These are phyloP conservation scores for Austroboletus niveus DNA, from an alignment of 1,284 basidiomycete species.

Conservation along the genomic window DNA sequence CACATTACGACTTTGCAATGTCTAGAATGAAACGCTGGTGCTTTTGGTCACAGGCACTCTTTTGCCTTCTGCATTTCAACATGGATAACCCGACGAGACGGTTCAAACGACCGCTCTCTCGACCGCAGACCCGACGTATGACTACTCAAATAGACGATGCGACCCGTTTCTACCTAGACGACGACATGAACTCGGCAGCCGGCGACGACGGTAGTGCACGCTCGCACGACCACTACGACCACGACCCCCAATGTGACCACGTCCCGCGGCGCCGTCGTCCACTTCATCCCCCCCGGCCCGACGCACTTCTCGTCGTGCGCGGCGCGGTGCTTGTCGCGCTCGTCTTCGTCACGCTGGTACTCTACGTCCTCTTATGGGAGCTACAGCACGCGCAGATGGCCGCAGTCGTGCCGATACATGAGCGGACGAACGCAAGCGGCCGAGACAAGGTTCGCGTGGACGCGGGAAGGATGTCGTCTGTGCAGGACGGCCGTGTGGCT, in stretches of 20 bases:
- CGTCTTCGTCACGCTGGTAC: constrained; percentile 24
- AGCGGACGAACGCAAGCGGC: neutral
- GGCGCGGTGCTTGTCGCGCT: constrained; percentile 15
- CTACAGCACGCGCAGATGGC: constrained; percentile 16
- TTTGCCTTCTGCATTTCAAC: too few relatives aligned
- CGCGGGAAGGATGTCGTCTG: too few relatives aligned
- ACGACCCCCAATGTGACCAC: neutral
- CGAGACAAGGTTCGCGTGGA: too few relatives aligned
- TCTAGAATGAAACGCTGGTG: too few relatives aligned
- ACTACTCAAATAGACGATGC: too few relatives aligned
- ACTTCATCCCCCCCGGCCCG: neutral
- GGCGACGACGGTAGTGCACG: too few relatives aligned
- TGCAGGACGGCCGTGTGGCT: neutral
- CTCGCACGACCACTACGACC: neutral
- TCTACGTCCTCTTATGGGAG: constrained; percentile 26
- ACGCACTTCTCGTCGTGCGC: constrained; percentile 4
- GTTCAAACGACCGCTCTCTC: neutral
- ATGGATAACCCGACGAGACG: neutral
- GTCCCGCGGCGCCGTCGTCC: neutral
- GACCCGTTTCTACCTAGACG: too few relatives aligned
- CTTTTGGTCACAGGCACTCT: too few relatives aligned
- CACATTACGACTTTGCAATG: too few relatives aligned
- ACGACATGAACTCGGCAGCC: too few relatives aligned
- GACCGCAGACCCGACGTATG: too few relatives aligned
- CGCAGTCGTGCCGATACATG: neutral